Percentiles rank a stretch among this genome's conserved stretches.
Conservation (phyloP, 2,329 filamentous ascomycete genomes). For the Beauveria rudraprayagi region DNA sequence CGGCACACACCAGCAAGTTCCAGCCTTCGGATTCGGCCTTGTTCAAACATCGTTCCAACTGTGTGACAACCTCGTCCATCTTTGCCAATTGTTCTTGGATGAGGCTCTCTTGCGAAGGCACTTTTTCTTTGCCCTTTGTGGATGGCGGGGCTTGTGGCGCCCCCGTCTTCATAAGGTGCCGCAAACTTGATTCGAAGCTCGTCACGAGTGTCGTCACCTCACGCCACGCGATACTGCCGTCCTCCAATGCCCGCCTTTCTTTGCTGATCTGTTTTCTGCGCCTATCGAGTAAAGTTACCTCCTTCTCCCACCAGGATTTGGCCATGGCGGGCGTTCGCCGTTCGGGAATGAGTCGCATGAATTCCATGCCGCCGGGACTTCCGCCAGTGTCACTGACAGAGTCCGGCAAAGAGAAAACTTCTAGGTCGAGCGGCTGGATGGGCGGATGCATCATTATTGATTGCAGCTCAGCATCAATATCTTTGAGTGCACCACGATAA, state of each 20-base stretch:
- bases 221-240: slow-evolving; percentile 60
- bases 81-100: slow-evolving; percentile 41
- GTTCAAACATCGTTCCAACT: slow-evolving; percentile 46
- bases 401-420: slow-evolving; percentile 21
- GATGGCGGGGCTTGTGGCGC: neutral
- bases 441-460: slow-evolving; percentile 52
- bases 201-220: slow-evolving; percentile 51
- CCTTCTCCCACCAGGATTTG: slow-evolving; percentile 60
- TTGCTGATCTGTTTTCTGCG: slow-evolving; percentile 48
- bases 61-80: slow-evolving; percentile 48
- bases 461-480: slow-evolving; percentile 56
- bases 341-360: slow-evolving; percentile 53
- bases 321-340: slow-evolving; percentile 64
- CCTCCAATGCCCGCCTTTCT: slow-evolving; percentile 57
- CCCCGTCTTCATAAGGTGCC: slow-evolving; percentile 40
- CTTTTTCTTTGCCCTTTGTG: slow-evolving; percentile 24
- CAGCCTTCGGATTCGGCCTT: slow-evolving; percentile 55
- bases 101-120: slow-evolving; percentile 27
- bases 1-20: slow-evolving; percentile 67
- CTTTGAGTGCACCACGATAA: slow-evolving; percentile 57
- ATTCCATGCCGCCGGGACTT: slow-evolving; percentile 38
- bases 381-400: slow-evolving; percentile 13
- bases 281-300: slow-evolving; percentile 47
- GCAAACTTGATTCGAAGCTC: slow-evolving; percentile 57
- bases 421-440: slow-evolving; percentile 42